Percentiles rank a stretch among this genome's conserved stretches.
Evolutionary conservation across 805 yeast species (phyloP).

Genomic region (Metschnikowia corniflorae): DNA sequence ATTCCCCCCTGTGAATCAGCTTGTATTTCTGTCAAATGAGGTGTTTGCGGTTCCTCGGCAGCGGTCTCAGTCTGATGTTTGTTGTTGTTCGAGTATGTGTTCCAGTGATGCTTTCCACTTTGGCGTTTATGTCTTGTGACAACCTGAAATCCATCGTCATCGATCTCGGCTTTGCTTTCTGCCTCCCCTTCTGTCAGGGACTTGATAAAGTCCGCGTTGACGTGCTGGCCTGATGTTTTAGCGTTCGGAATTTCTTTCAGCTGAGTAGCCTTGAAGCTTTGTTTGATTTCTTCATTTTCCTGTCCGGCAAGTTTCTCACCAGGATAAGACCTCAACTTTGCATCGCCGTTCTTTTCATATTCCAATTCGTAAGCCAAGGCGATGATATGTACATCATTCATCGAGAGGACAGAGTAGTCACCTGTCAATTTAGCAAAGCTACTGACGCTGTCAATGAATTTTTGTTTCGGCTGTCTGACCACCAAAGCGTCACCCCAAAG

Average conservation of each 20-base stretch:
- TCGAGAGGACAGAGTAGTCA: conserved; percentile 81
- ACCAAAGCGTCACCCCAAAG: conserved; percentile 74
- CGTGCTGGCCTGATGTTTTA: not conserved
- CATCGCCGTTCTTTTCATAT: conserved; percentile 65
- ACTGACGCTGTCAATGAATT: conserved; percentile 58
- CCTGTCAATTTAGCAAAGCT: conserved; percentile 87
- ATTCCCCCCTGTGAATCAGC: not conserved
- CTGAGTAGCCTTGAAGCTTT: not conserved
- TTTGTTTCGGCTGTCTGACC: conserved; percentile 73
- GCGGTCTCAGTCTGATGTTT: not conserved
- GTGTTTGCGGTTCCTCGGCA: not conserved
- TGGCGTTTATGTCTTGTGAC: conserved; percentile 15
- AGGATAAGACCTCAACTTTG: conserved; percentile 68
- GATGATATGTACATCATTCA: conserved; percentile 87
- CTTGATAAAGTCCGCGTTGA: conserved; percentile 1
- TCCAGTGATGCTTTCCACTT: not conserved
- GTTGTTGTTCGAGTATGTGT: not conserved
- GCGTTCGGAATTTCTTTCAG: not conserved
- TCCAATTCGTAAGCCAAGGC: conserved; percentile 91
- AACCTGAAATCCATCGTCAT: conserved; percentile 24
- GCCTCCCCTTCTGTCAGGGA: conserved; percentile 11
- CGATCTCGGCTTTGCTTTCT: conserved; percentile 9
- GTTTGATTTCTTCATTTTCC: conserved; percentile 8
- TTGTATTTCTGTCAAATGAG: not conserved
- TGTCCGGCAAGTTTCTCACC: conserved; percentile 49